Base-by-base conservation (phyloP, 345 rosid species). In the Clausena lansium region DNA sequence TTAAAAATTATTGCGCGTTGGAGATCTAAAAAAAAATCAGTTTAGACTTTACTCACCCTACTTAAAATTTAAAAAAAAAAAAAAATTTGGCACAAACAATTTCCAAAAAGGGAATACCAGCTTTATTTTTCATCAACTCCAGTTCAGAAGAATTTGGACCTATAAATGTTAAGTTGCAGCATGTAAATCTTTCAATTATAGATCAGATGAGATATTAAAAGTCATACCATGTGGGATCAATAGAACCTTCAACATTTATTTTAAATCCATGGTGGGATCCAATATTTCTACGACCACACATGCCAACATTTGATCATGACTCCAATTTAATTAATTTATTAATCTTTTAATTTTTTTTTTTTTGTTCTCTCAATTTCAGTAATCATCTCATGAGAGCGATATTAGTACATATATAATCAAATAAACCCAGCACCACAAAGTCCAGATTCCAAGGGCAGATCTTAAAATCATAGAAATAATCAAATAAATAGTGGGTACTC, bases 381-480 rank as follows among this genome's bases (percentile, higher is more conserved):
- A 22, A 17, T 3, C 2, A 2, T n/a, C 7, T 57, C 27, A 25
- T 59, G 22, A 36, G 38, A 27, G 50, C 50, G 17, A 45, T 4
- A 13, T 45, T 45, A 13, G 50, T 13, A 13, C 17, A 45, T 50
- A 17, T 10, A 28, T 0, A 20, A 58, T 36, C 50, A 36, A 73
- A 73, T 59, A 41, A 74, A 54, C 33, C 78, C 75, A 66, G 71
- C 82, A 60, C 28, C 65, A 71, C 41, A 4, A 78, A 41, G 60
- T 71, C 60, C 87, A 78, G 76, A 80, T 81, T 77, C 82, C 88
- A 74, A 83, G 86, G 78, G 84, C 83, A 75, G 85, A 83, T 86
- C 88, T 59, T 74, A 57, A 67, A 52, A 55, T 14, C 4, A 57
- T 33, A 36, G 50, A 24, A 41, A 28, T 15, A 59, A 3, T 70